These are phyloP conservation scores for Veloporphyrellus conicus DNA, from an alignment of 1,284 basidiomycete species.

Conservation along the genomic window DNA sequence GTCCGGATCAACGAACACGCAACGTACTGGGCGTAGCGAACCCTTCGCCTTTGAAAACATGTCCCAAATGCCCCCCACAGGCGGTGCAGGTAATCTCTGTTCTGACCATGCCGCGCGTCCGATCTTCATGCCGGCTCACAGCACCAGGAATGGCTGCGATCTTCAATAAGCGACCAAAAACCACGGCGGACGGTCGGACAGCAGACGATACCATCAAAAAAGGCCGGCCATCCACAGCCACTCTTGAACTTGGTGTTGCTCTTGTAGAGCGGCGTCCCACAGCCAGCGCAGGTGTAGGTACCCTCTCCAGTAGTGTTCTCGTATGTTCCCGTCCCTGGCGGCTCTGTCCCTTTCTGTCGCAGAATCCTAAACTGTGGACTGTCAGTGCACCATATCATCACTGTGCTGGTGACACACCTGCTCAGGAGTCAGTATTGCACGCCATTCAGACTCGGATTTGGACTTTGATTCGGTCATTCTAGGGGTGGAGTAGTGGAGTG, in stretches of 20 bases:
- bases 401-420: constrained; percentile 53
- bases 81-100: constrained; percentile 79
- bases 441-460: constrained; percentile 85
- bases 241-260: constrained; percentile 89
- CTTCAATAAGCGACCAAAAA: constrained; percentile 9
- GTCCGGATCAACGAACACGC: constrained; percentile 17
- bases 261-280: constrained; percentile 74
- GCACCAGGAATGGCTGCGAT: constrained; percentile 80
- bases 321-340: constrained; percentile 72
- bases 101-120: constrained; percentile 50
- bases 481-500: constrained; percentile 3
- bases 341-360: constrained; percentile 85
- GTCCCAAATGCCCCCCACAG: constrained; percentile 89
- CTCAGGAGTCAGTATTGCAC: constrained; percentile 73
- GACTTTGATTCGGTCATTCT: constrained; percentile 24
- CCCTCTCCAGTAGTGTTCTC: constrained; percentile 66
- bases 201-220: constrained; percentile 71
- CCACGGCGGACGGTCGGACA: background rate
- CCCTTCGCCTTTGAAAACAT: constrained; percentile 91
- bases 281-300: constrained; percentile 71
- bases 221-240: constrained; percentile 96
- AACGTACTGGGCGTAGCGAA: constrained; percentile 65
- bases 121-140: constrained; percentile 70
- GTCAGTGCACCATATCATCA: background rate
- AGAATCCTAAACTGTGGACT: constrained; percentile 72